Base-by-base conservation (phyloP, 768 basidiomycete genomes). In the Arthromyces matolae region DNA sequence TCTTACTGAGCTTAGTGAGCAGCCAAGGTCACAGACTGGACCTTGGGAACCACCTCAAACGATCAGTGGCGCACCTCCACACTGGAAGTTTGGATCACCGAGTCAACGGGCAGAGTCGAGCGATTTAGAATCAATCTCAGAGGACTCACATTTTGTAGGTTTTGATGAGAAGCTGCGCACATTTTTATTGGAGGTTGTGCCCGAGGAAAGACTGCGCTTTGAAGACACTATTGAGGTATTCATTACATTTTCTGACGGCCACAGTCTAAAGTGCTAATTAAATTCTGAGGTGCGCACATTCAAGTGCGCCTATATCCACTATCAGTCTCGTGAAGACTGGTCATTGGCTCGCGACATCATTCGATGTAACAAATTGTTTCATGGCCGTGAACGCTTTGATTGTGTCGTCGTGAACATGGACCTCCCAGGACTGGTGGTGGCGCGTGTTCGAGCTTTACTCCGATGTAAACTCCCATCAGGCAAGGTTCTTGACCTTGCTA, bases 321-420 rank as follows among this genome's bases (percentile, higher is more conserved):
- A 61, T 48, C 60, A 60, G 29, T 65, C 60, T 0, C 20, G 55
- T 2, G 59, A 62, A 46, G 53, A 65, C 37, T 64, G 62, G 61
- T 54, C 56, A 3, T 55, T 58, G 43, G 57, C 19, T n/a, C 42
- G 29, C 22, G 54, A 64, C 40, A 64, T 65, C 23, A 14, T 65
- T 43, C 44, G 58, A 8, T 63, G 62, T 54, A 64, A 58, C 40
- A 49, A 52, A 18, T 33, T 45, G n/a, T 65, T 64, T 47, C 58
- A 63, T 29, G 47, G 34, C 16, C n/a, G 18, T 35, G n/a, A 7
- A 35, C n/a, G 34, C 5, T 35, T 12, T 18, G 34, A 35, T 16
- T 35, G 34, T 35, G 34, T 35, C 18, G 18, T 35, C 16, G n/a
- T 35, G 6, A 35, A 7, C n/a, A 35, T 35, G 34, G 34, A 35